A percentile compares a stretch with the other conserved stretches of the same genome.
Conservation (phyloP, 768 basidiomycete species). For the Russula griseocarnosa region DNA sequence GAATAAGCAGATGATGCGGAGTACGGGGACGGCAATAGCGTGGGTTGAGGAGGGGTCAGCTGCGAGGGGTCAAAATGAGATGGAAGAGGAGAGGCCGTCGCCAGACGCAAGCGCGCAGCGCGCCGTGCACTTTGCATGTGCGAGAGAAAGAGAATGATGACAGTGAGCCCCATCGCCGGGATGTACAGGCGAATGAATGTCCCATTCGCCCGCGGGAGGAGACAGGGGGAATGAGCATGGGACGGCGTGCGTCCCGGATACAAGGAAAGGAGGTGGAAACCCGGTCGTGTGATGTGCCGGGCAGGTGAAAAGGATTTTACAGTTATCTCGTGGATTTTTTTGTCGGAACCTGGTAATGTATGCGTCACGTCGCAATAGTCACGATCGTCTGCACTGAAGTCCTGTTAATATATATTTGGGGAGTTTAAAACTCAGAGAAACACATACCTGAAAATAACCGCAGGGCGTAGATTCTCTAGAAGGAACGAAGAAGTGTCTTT, state of each 20-base stretch:
- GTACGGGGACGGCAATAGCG: constrained; percentile 22
- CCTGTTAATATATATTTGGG: background rate
- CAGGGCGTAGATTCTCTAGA: constrained; percentile 60
- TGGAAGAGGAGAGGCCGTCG: constrained; percentile 22
- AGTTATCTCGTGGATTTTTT: constrained; percentile 67
- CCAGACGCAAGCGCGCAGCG: constrained; percentile 23
- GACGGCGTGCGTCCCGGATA: constrained; percentile 40
- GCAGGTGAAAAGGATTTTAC: constrained; percentile 84
- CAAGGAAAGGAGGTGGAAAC: constrained; percentile 83
- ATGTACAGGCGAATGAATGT: constrained; percentile 61
- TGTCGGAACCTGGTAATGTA: constrained; percentile 33
- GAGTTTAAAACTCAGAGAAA: background rate
- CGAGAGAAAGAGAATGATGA: constrained; percentile 44
- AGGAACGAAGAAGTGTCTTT: constrained; percentile 75
- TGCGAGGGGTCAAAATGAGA: constrained; percentile 1
- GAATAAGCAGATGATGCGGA: constrained; percentile 29
- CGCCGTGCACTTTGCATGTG: constrained; percentile 37
- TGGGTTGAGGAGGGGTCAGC: background rate
- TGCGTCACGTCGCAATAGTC: constrained; percentile 84
- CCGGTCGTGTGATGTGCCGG: constrained; percentile 66
- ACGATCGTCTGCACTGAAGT: constrained; percentile 75
- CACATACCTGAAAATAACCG: constrained; percentile 64
- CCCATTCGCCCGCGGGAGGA: constrained; percentile 67
- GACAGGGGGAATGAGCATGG: constrained; percentile 64
- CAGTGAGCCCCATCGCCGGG: constrained; percentile 55